phyloP scores from a whole-genome alignment of 1,284 basidiomycete genomes.

The Wallemia hederae region DNA sequence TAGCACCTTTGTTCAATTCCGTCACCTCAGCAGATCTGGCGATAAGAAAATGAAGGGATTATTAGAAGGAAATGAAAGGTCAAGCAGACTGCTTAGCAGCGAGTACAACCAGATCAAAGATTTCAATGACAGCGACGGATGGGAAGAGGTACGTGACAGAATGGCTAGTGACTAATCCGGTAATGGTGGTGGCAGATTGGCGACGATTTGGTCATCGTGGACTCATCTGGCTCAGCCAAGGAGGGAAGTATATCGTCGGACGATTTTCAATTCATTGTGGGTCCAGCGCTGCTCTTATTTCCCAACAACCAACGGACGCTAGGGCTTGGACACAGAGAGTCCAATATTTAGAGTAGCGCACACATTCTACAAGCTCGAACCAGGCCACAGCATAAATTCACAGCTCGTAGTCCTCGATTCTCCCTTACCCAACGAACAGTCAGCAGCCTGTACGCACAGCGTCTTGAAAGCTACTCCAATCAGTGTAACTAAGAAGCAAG shows the following conservation, averaged over 20 bases:
- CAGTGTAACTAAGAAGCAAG: background rate
- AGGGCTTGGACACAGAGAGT: background rate
- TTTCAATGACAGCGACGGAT: background rate
- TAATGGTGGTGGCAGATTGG: background rate
- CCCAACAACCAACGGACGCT: background rate
- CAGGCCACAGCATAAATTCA: background rate
- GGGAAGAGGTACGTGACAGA: background rate
- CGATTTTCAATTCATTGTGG: background rate
- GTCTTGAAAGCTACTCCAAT: background rate
- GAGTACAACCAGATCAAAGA: background rate
- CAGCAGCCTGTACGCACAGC: background rate
- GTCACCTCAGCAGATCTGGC: background rate
- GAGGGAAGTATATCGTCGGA: background rate
- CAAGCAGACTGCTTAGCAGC: background rate
- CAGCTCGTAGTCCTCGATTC: background rate
- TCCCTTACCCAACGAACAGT: too few species aligned
- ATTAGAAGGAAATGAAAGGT: background rate
- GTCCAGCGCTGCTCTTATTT: background rate
- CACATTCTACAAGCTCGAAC: background rate
- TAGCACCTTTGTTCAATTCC: background rate
- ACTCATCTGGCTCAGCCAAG: background rate
- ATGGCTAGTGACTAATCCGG: background rate
- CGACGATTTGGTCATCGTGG: background rate
- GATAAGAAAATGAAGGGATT: background rate
- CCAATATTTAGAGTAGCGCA: background rate